These are phyloP conservation scores for Thielaviopsis populi DNA, from an alignment of 2,329 filamentous ascomycete genomes.

Conservation along the genomic window DNA sequence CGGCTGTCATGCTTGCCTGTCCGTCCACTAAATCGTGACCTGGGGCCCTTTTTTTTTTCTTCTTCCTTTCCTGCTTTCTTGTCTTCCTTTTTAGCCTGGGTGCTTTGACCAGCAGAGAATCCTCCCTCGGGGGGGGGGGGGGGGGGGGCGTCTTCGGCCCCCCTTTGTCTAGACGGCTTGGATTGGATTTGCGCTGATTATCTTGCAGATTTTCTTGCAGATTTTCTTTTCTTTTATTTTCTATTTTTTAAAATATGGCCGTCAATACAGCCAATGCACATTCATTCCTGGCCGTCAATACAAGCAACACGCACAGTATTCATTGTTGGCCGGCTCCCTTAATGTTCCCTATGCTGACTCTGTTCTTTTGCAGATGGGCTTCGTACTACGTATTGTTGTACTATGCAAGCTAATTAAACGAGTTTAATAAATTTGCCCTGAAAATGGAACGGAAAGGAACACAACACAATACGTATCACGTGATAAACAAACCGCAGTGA, in stretches of 20 bases:
- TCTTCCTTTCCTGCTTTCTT: conserved; percentile 1
- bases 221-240: not conserved
- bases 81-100: not conserved
- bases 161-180: not conserved
- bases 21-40: conserved; percentile 1
- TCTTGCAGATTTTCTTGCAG: not conserved
- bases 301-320: no score
- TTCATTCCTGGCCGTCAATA: not conserved
- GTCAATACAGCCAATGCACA: not conserved
- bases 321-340: not conserved
- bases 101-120: not conserved
- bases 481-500: not conserved
- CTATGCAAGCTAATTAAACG: not conserved
- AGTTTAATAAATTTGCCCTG: not conserved
- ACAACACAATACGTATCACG: no score
- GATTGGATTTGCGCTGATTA: not conserved
- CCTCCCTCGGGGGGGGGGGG: not conserved
- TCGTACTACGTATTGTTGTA: not conserved
- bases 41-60: not conserved
- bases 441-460: not conserved
- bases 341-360: not conserved
- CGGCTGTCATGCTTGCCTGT: conserved; percentile 3
- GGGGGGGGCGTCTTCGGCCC: not conserved
- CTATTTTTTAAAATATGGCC: no score
- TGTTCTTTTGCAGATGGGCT: not conserved